Conservation (phyloP, 2,329 filamentous ascomycete species). For the Xylaria sp. region DNA sequence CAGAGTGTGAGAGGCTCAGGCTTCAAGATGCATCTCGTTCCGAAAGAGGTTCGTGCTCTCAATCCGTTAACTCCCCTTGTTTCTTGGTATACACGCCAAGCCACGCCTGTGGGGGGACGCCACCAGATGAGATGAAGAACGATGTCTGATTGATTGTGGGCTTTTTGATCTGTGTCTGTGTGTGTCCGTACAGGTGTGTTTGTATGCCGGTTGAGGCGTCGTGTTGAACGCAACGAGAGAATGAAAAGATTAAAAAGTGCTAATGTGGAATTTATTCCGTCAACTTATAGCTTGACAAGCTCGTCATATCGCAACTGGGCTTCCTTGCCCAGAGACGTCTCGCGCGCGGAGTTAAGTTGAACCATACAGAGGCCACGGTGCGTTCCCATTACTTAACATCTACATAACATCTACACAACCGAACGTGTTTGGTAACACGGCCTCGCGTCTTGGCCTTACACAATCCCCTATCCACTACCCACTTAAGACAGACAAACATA, state of each 20-base stretch:
- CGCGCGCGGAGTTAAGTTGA: slow-evolving; percentile 87
- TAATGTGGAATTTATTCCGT: slow-evolving; percentile 14
- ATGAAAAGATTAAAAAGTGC: slow-evolving; percentile 4
- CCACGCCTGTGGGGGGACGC: neutral
- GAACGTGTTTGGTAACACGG: neutral
- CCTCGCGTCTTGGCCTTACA: slow-evolving; percentile 16
- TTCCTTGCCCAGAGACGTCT: slow-evolving; percentile 87
- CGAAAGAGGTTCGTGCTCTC: slow-evolving; percentile 50
- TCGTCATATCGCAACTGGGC: slow-evolving; percentile 89
- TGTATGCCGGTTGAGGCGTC: neutral
- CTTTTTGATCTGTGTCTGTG: neutral
- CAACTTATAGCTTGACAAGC: slow-evolving; percentile 86
- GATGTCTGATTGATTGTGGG: neutral
- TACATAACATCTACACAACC: slow-evolving; percentile 7
- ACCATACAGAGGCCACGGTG: slow-evolving; percentile 89
- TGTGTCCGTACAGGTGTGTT: neutral
- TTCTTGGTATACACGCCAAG: slow-evolving; percentile 6
- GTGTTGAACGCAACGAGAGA: neutral
- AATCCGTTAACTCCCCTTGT: neutral
- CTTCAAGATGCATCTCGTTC: slow-evolving; percentile 50
- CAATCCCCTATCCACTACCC: neutral
- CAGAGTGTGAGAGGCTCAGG: slow-evolving; percentile 3
- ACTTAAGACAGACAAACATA: neutral
- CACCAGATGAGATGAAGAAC: neutral
- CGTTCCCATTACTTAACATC: slow-evolving; percentile 42